Base-by-base conservation (phyloP, 1,139 yeast species). In the Protomyces inundatus region DNA sequence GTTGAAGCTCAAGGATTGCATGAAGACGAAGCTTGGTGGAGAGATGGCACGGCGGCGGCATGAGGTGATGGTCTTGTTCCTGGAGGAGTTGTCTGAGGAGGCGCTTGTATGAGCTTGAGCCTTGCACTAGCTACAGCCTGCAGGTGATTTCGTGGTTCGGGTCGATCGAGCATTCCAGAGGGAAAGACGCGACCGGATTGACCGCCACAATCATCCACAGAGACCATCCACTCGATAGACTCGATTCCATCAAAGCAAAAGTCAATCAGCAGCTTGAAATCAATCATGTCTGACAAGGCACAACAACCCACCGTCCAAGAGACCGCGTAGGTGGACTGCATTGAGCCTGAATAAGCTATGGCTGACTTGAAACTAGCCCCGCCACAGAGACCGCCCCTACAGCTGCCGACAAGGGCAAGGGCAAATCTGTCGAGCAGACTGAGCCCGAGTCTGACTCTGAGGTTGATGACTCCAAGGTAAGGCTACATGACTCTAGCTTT, bases 11-110 rank as follows among this genome's bases (percentile, higher is more conserved):
- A 71, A 70, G 57, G 71, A 69, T 35, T 68, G 73, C 1, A 66
- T 75, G 70, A 70, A 71, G 58, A 75, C 77, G 1, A 69, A 67
- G n/a, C 64, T 69, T 23, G 78, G 74, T 7, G 67, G 57, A 16
- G 51, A 63, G 14, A 70, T 73, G 14, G 77, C 72, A 12, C 67
- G 33, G 37, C 64, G 67, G 9, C 65, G 77, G 16, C 75, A 73
- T 23, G 48, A 35, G 37, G 35, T 33, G 37, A 60, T 60, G 64
- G 34, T 23, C 7, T n/a, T 23, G 12, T 60, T 60, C 30, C 34
- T 60, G 14, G 36, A 10, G 30, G 46, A 39, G 36, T 45, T 54
- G 55, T 40, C 14, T 9, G 34, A 16, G 7, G 64, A 60, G 48
- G 16, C 33, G 23, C 39, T 23, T 10, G 53, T 23, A 16, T 34